Percentiles rank a stretch among this genome's conserved stretches.
These are phyloP conservation scores for Mytilinidion resinicola DNA, from an alignment of 495 filamentous ascomycete genomes.

Conservation along the genomic window DNA sequence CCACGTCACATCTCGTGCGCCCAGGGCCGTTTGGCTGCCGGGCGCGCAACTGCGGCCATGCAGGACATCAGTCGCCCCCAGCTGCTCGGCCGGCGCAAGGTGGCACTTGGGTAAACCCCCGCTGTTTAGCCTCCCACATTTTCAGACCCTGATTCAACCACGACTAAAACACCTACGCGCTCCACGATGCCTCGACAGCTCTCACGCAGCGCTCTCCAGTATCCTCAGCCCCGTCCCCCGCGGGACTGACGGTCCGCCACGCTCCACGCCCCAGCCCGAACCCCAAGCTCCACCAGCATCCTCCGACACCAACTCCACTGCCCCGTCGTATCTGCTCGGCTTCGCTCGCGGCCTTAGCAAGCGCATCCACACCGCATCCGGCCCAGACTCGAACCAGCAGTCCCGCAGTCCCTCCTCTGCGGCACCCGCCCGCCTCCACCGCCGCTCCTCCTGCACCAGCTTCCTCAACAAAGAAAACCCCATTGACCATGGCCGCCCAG, in stretches of 20 bases:
- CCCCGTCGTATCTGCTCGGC: slow-evolving; percentile 5
- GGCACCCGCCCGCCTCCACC: not conserved
- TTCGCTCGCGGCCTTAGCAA: not conserved
- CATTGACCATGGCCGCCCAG: slow-evolving; percentile 28
- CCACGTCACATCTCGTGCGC: too few relatives aligned
- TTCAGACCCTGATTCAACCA: slow-evolving; percentile 21
- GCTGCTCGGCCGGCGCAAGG: too few relatives aligned
- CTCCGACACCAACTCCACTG: not conserved
- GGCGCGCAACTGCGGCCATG: too few relatives aligned
- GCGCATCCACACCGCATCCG: not conserved
- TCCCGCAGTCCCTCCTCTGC: not conserved
- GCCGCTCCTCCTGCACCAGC: not conserved
- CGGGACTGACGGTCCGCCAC: slow-evolving; percentile 38
- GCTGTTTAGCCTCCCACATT: slow-evolving; percentile 23
- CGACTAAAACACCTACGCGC: slow-evolving; percentile 24
- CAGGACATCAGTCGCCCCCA: too few relatives aligned
- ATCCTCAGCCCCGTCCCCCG: slow-evolving; percentile 43
- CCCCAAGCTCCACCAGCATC: not conserved
- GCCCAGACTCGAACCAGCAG: not conserved
- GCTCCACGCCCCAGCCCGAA: slow-evolving; percentile 1
- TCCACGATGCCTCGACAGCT: slow-evolving; percentile 23
- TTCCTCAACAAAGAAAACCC: not conserved
- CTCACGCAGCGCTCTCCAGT: slow-evolving; percentile 28
- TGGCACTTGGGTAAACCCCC: too few relatives aligned
- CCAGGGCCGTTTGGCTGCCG: too few relatives aligned